Evolutionary conservation across 768 basidiomycete species (phyloP).

Genomic region (Boletus rubroflammeus): DNA sequence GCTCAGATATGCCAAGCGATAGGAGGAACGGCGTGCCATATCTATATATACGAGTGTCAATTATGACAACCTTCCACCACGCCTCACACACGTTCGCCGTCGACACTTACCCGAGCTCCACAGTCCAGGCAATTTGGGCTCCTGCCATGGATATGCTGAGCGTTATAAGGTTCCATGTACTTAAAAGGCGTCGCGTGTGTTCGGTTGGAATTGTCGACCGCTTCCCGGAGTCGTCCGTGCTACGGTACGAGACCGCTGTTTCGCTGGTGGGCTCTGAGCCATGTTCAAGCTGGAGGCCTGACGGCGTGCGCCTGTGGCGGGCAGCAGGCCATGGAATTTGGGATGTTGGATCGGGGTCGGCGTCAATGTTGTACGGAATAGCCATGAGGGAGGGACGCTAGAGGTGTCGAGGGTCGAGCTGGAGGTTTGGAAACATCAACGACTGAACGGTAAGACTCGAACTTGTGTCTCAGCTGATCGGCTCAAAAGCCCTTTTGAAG

Average conservation of each 20-base stretch:
- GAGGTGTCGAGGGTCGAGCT: neutral
- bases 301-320: slow-evolving; percentile 29
- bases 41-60: slow-evolving; percentile 39
- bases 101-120: slow-evolving; percentile 78
- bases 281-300: slow-evolving; percentile 22
- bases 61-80: neutral
- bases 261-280: slow-evolving; percentile 18
- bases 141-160: slow-evolving; percentile 92
- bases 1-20: slow-evolving; percentile 75
- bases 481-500: slow-evolving; percentile 13
- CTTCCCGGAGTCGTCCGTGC: slow-evolving; percentile 33
- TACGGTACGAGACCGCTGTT: slow-evolving; percentile 27
- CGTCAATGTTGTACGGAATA: slow-evolving; percentile 46
- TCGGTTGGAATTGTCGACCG: slow-evolving; percentile 14
- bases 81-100: neutral
- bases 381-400: slow-evolving; percentile 44
- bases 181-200: slow-evolving; percentile 27
- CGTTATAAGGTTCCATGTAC: slow-evolving; percentile 72
- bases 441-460: neutral
- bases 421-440: slow-evolving; percentile 11
- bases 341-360: slow-evolving; percentile 74
- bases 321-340: slow-evolving; percentile 74
- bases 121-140: slow-evolving; percentile 93
- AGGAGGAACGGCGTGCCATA: slow-evolving; percentile 95
- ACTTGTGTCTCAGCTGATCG: neutral